Conservation (phyloP, 352 stramenopile genomes). For the Phytophthora kernoviae region DNA sequence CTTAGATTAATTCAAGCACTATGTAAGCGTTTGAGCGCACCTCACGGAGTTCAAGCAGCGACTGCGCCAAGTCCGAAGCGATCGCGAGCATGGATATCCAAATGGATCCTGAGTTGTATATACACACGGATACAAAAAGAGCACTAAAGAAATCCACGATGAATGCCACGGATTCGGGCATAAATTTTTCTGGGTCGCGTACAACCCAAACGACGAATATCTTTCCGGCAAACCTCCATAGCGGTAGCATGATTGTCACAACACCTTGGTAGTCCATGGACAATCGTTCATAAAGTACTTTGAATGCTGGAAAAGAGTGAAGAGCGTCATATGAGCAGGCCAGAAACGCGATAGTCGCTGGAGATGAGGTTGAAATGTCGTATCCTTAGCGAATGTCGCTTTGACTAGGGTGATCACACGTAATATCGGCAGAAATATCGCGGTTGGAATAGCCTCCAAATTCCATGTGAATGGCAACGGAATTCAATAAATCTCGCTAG, state of each 20-base stretch:
- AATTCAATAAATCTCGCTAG: slow-evolving; percentile 1
- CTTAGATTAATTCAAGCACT: slow-evolving; percentile 1
- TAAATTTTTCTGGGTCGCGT: slow-evolving; percentile 5
- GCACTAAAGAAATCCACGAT: slow-evolving; percentile 16
- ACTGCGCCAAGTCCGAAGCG: slow-evolving; percentile 2
- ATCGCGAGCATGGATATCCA: neutral
- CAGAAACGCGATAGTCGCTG: slow-evolving; percentile 1
- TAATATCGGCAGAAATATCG: neutral
- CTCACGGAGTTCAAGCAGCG: slow-evolving; percentile 2
- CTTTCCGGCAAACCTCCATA: slow-evolving; percentile 7
- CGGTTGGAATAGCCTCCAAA: neutral
- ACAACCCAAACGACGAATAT: slow-evolving; percentile 1
- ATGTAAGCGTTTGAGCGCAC: slow-evolving; percentile 1
- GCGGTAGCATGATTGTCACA: slow-evolving; percentile 1
- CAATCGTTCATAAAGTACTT: slow-evolving; percentile 2
- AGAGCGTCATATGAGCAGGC: neutral
- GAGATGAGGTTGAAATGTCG: neutral
- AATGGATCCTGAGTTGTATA: slow-evolving; percentile 12
- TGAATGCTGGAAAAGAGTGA: slow-evolving; percentile 5
- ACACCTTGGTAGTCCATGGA: neutral
- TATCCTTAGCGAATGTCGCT: slow-evolving; percentile 1
- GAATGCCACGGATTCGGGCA: slow-evolving; percentile 10
- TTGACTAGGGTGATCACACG: neutral
- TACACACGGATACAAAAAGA: slow-evolving; percentile 18
- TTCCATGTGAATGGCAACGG: slow-evolving; percentile 9